Conservation (phyloP, 2,329 filamentous ascomycete species). For the Botryotinia globosa region DNA sequence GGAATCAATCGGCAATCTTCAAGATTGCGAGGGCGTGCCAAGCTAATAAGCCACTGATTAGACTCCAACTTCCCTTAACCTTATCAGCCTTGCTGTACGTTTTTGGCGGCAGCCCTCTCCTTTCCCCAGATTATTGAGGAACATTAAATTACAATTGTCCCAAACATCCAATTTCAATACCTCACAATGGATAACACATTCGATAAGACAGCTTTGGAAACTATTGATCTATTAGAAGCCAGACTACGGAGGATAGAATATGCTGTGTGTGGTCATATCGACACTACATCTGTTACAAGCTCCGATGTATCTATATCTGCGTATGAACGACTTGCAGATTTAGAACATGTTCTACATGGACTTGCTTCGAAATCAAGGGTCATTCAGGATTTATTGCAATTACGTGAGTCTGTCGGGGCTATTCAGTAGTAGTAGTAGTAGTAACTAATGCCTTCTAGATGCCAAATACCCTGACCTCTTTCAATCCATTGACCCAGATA, state of each 20-base stretch:
- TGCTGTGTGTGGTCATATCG: conserved; percentile 31
- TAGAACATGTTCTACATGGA: conserved; percentile 32
- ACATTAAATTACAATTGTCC: neutral
- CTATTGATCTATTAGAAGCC: conserved; percentile 37
- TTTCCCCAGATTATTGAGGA: conserved; percentile 14
- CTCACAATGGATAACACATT: conserved; percentile 34
- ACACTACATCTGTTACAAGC: conserved; percentile 17
- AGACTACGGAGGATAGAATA: conserved; percentile 37
- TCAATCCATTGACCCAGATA: conserved; percentile 31
- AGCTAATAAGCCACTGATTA: conserved; percentile 8
- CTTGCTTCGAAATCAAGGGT: conserved; percentile 36
- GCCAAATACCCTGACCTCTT: conserved; percentile 39
- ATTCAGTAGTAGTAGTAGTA: neutral
- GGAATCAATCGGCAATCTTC: neutral
- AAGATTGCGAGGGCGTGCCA: neutral
- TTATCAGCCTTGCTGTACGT: conserved; percentile 14
- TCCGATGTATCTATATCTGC: conserved; percentile 23
- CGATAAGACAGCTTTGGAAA: conserved; percentile 36
- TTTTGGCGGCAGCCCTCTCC: neutral
- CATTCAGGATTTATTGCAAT: conserved; percentile 36
- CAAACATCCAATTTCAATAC: neutral
- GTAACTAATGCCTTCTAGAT: conserved; percentile 30
- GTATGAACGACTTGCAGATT: conserved; percentile 24
- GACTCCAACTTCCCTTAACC: neutral
- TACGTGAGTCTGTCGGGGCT: conserved; percentile 30